Base-by-base conservation (phyloP, 768 basidiomycete genomes). In the Lentinula aciculospora region DNA sequence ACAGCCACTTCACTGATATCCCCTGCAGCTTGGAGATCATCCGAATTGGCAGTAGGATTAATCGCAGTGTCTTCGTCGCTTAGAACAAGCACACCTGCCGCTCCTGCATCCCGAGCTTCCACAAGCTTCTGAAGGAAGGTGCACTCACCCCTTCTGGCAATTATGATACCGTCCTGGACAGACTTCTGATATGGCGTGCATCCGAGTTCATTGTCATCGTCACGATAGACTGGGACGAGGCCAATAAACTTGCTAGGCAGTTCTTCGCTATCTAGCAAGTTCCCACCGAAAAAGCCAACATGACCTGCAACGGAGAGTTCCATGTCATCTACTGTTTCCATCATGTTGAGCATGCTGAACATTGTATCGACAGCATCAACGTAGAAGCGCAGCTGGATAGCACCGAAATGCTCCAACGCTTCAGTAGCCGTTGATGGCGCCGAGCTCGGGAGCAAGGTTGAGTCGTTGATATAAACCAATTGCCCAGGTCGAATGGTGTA, bases 91-190 rank as follows among this genome's bases (percentile, higher is more conserved):
- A 94, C 82, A 1, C 92, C 95, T 0, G 80, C 79, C 4, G 93
- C 92, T 1, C 83, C 87, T 1, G 86, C 89, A 8, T 76, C 71
- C 17, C 79, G 78, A 4, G 94, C 94, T 45, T 77, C 61, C 12
- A 83, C 50, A 15, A 95, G 76, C 72, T 99, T 99, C 62, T 91
- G 81, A 13, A 92, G 70, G 72, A 98, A 98, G 8, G 93, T 88
- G 69, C 96, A 98, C 4, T 77, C 81, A 4, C 96, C 96, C 28
- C 96, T 81, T 44, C 76, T 76, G 15, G 89, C 75, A 15, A 97
- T 67, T 23, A 94, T 67, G 4, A 82, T 76, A 42, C 76, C 80
- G 48, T 79, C 76, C 10, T 73, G 69, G 61, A 84, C 80, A 3
- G 68, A 53, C 37, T 76, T 66, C 1, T 69, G 64, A 69, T 85